Conservation (phyloP, 1,139 yeast genomes). For the Suhomyces atakaporum region DNA sequence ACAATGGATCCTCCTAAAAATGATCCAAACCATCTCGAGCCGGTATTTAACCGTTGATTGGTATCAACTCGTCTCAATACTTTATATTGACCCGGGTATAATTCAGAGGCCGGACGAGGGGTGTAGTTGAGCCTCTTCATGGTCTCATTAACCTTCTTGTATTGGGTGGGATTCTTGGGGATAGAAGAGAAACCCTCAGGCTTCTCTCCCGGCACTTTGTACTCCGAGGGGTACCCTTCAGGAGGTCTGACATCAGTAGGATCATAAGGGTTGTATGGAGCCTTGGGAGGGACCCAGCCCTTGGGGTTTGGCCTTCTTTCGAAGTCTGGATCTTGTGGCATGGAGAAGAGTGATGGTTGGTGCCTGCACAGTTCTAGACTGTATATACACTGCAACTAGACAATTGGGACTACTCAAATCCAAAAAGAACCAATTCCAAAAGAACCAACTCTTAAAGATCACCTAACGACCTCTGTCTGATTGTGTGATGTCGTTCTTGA, state of each 20-base stretch:
- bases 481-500: slow-evolving; percentile 18
- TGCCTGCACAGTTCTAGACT: too few species aligned
- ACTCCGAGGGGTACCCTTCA: slow-evolving; percentile 84
- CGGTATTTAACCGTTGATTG: slow-evolving; percentile 55
- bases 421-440: too few species aligned
- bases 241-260: slow-evolving; percentile 77
- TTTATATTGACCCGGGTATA: slow-evolving; percentile 80
- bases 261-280: slow-evolving; percentile 86
- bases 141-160: slow-evolving; percentile 68
- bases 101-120: slow-evolving; percentile 72
- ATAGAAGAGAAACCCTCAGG: slow-evolving; percentile 60
- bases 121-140: slow-evolving; percentile 74
- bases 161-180: slow-evolving; percentile 70
- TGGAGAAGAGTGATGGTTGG: too few species aligned
- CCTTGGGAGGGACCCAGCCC: slow-evolving; percentile 81
- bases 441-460: too few species aligned
- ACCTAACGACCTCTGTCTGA: too few species aligned
- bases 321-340: slow-evolving; percentile 14
- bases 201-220: slow-evolving; percentile 53
- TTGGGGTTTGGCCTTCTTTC: slow-evolving; percentile 75
- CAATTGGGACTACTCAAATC: neutral
- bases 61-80: slow-evolving; percentile 64
- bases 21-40: slow-evolving; percentile 54
- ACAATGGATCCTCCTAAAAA: slow-evolving; percentile 48
- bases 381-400: neutral